Evolutionary conservation across 1,284 basidiomycete genomes (phyloP).

Genomic region (Boletus sp.): DNA sequence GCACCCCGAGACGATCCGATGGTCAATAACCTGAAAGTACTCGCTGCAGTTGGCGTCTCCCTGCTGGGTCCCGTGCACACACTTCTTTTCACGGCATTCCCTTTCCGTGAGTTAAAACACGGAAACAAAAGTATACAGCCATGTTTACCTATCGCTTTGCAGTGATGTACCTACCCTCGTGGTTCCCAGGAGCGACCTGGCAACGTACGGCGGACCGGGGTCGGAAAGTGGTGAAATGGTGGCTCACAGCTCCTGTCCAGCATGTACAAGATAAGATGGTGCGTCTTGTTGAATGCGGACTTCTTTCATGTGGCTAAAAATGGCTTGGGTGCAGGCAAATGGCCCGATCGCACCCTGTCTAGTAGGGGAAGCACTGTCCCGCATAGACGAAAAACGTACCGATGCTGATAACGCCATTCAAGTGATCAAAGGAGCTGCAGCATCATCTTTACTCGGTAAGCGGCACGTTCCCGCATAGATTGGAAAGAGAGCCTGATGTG

Average conservation of each 20-base stretch:
- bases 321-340: neutral
- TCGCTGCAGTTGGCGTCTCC: neutral
- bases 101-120: conserved; percentile 4
- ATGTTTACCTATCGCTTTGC: neutral
- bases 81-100: conserved; percentile 4
- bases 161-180: conserved; percentile 12
- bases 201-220: conserved; percentile 2
- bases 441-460: conserved; percentile 8
- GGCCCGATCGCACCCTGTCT: conserved; percentile 6
- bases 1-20: conserved; percentile 7
- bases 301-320: neutral
- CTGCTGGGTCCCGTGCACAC: neutral
- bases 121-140: neutral
- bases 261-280: conserved; percentile 7
- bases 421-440: conserved; percentile 1
- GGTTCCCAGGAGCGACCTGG: conserved; percentile 11
- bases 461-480: neutral
- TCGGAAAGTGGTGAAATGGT: conserved; percentile 11
- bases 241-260: conserved; percentile 4
- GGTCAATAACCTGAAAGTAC: conserved; percentile 4
- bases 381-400: conserved; percentile 5
- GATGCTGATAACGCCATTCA: neutral
- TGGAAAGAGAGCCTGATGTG: neutral
- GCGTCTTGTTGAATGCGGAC: neutral
- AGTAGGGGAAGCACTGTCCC: conserved; percentile 9